Conservation (phyloP, 73 alveolate species). For the Paramecium sonneborni region DNA sequence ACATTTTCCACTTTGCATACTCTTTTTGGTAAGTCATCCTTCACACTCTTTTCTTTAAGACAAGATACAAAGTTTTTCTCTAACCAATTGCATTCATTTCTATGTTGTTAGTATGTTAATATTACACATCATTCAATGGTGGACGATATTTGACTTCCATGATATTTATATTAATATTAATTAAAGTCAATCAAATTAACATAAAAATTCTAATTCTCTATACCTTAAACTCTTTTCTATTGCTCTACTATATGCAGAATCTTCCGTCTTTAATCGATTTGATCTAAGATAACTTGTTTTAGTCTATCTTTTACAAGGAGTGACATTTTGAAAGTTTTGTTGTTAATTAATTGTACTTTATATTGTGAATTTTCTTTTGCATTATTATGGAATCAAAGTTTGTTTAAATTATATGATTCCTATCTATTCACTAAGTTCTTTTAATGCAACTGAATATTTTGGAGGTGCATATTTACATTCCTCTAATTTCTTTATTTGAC, state of each 20-base stretch:
- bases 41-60: constrained; percentile 64
- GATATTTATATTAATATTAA: constrained; percentile 27
- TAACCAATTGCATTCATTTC: constrained; percentile 64
- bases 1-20: constrained; percentile 64
- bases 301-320: neutral
- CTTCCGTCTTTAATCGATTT: neutral
- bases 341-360: neutral
- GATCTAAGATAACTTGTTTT: neutral
- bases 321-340: neutral
- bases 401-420: neutral
- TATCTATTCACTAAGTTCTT: neutral
- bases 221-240: constrained; percentile 28
- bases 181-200: constrained; percentile 33
- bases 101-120: neutral
- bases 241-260: neutral
- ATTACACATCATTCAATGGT: constrained; percentile 51
- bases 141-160: constrained; percentile 58
- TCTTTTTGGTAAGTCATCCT: constrained; percentile 61
- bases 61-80: constrained; percentile 62
- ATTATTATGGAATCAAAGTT: neutral
- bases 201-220: constrained; percentile 22
- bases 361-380: neutral
- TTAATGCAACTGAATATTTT: neutral
- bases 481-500: neutral
- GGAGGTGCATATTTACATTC: neutral